These are phyloP conservation scores for Myxozyma nipponensis DNA, from an alignment of 805 yeast genomes.

Conservation along the genomic window DNA sequence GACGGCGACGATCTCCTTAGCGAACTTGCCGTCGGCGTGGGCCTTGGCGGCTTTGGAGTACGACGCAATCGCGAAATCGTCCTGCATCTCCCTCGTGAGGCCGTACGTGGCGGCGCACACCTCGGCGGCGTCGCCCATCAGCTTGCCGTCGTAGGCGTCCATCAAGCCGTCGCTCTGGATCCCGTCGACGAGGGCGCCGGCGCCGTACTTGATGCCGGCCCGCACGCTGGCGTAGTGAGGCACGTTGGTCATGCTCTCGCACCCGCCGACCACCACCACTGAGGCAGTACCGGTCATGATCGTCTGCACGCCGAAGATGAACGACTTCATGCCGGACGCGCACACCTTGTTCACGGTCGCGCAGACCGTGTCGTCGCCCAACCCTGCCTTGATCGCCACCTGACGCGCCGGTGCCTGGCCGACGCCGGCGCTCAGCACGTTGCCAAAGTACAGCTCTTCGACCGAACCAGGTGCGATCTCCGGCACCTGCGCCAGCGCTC, in stretches of 20 bases:
- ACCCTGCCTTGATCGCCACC: constrained; percentile 84
- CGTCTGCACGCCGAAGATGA: constrained; percentile 81
- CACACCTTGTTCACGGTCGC: constrained; percentile 93
- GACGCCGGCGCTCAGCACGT: constrained; percentile 82
- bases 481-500: constrained; percentile 81
- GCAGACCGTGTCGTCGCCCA: constrained; percentile 75
- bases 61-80: constrained; percentile 76
- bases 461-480: constrained; percentile 70
- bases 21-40: constrained; percentile 74
- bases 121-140: constrained; percentile 98
- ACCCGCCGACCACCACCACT: constrained; percentile 90
- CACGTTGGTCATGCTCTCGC: constrained; percentile 91
- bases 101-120: constrained; percentile 84
- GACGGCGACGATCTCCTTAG: constrained; percentile 77
- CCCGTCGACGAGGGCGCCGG: constrained; percentile 75
- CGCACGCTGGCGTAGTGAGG: constrained; percentile 86
- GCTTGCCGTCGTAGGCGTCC: constrained; percentile 82
- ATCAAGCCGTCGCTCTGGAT: constrained; percentile 85
- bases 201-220: constrained; percentile 87
- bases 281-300: constrained; percentile 60
- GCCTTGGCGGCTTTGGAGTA: constrained; percentile 86
- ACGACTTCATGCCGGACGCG: constrained; percentile 90
- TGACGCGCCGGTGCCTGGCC: constrained; percentile 99
- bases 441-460: constrained; percentile 87
- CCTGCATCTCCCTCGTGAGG: constrained; percentile 82